Evolutionary conservation across 192 early-diverging fungal genomes (phyloP), one percentile per base, ranked within the genome.

Genomic region (Phlyctochytrium planicorne): DNA sequence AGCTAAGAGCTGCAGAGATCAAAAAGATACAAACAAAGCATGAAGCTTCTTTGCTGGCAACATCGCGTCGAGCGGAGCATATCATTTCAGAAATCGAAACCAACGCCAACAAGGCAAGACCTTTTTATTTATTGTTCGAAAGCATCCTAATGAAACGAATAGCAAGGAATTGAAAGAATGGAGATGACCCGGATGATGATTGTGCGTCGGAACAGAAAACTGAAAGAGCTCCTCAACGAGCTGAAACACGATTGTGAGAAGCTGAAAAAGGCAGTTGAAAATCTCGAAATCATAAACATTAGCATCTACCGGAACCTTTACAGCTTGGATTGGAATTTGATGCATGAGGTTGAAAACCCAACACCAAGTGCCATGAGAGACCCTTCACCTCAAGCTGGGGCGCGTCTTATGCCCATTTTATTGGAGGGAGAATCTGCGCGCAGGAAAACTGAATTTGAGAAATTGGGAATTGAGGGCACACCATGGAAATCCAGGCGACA

Each of bases 131-230:
- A 14, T 50, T 50, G n/a, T 10, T 50, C 40, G 40, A n/a, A 14
- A n/a, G 40, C 10, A 50, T 50, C n/a, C n/a, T 50, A 14, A 50
- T 50, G 10, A 50, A 50, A 50, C 40, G 10, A 25, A 57, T 29
- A 57, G 55, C 12, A 57, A 57, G 55, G 55, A 27, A 57, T 57
- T 10, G 55, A 57, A 10, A 12, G 27, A 10, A 57, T 57, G 55
- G 20, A 12, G 25, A 12, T 14, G 27, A 29, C 10, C 27, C 10
- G 25, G 27, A 57, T 57, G 12, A 14, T 20, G 25, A 29, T 57
- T 24, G 55, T 57, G 6, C 27, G 10, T 25, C 16, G 27, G 27
- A 57, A 57, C 25, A 25, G 27, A 57, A 57, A 57, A 27, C 27
- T 57, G 4, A 57, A 57, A 27, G 55, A 57, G 25, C 16, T 57